Evolutionary conservation across 129 eudicot species (phyloP), one percentile per base, ranked within the genome.

Genomic region (Saposhnikovia divaricata): DNA sequence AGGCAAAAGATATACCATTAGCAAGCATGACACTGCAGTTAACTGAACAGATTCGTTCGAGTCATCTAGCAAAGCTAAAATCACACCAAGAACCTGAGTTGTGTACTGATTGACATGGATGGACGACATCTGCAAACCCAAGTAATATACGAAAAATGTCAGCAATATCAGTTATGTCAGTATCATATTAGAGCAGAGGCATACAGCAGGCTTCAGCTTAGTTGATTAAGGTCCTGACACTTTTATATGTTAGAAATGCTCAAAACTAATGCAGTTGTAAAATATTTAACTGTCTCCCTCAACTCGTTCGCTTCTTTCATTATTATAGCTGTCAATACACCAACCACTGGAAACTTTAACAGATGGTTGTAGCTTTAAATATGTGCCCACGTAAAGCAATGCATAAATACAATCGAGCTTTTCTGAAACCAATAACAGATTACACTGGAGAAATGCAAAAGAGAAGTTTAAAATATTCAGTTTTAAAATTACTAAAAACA

Each of bases 21-120:
- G 90, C 89, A 95, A 84, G 86, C 99, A 90, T 81, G 92, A 89
- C 45, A 95, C 99, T 44, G 97, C 96, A 86, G 99, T 95, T 73
- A 90, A 87, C 80, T 95, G 97, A 78, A 95, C 99, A 39, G 97
- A 92, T 76, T 92, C 96, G 86, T 90, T 96, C 44, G 91, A 80
- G 83, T 95, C 99, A 74, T 92, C 97, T 37, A 95, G 97, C 84
- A 92, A 74, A 75, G 99, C 99, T 84, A 95, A 82, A 80, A 92
- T 89, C 75, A 95, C 99, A 47, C 97, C 97, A 81, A 95, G 97
- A 74, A 95, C 90, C 86, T 92, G 90, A 82, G 87, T 84, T 34
- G 92, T 89, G 85, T 92, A 89, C 74, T 83, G 84, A 61, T 81
- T 79, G 72, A 88, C 85, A 77, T 92, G 93, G 75, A 86, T 79